Percentiles rank a stretch among this genome's conserved stretches.
Evolutionary conservation across 805 yeast species (phyloP).

Genomic region (Wickerhamomyces silvicola): DNA sequence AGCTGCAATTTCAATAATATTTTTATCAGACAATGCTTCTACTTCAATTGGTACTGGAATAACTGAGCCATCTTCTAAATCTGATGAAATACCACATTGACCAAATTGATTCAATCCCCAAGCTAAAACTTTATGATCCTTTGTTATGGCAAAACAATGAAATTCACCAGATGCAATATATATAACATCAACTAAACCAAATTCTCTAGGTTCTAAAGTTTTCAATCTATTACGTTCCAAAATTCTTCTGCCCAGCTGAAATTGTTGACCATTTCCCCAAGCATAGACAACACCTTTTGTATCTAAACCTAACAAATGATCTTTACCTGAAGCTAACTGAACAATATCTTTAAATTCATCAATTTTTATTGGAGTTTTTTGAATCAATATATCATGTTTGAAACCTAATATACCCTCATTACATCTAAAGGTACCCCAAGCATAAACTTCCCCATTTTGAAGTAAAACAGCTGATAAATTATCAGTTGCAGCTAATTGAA

Average conservation of each 20-base stretch:
- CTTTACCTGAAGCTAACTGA: conserved; percentile 88
- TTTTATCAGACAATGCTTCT: conserved; percentile 51
- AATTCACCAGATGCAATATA: conserved; percentile 90
- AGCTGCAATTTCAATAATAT: conserved; percentile 61
- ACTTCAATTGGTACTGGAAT: conserved; percentile 73
- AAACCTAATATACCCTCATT: conserved; percentile 90
- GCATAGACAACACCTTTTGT: conserved; percentile 82
- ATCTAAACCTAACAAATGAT: conserved; percentile 82
- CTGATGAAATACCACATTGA: conserved; percentile 82
- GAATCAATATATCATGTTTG: conserved; percentile 55
- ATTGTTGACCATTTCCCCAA: conserved; percentile 97
- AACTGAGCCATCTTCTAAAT: conserved; percentile 79
- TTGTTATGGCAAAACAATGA: conserved; percentile 88
- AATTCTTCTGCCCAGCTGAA: conserved; percentile 83
- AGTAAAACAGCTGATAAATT: conserved; percentile 77
- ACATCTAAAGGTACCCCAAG: conserved; percentile 97
- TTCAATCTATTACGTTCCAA: conserved; percentile 70
- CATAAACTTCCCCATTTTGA: conserved; percentile 81
- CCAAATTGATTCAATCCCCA: conserved; percentile 99
- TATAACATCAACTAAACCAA: conserved; percentile 74
- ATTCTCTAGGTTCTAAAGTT: conserved; percentile 73
- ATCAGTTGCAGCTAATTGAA: conserved; percentile 87
- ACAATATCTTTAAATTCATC: conserved; percentile 59
- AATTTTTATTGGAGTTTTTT: conserved; percentile 61
- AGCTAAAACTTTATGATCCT: conserved; percentile 60